Percentiles rank a stretch among this genome's conserved stretches.
Evolutionary conservation across 2,329 filamentous ascomycete genomes (phyloP).

Genomic region (Phialophora macrospora): DNA sequence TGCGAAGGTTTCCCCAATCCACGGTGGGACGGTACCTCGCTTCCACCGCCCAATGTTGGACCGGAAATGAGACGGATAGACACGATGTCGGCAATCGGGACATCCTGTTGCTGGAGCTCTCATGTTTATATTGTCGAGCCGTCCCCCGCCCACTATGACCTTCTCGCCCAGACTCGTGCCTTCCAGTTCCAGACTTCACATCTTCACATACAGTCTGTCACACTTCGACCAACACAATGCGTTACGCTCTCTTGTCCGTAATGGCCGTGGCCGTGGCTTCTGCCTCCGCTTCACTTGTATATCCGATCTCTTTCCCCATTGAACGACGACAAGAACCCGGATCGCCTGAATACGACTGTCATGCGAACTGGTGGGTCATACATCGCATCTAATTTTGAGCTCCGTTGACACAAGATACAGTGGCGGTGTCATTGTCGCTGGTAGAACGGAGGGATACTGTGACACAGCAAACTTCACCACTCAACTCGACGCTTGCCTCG

Average conservation of each 20-base stretch:
- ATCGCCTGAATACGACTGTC: constrained; percentile 45
- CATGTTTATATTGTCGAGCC: neutral
- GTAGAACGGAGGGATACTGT: constrained; percentile 40
- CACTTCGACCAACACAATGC: constrained; percentile 25
- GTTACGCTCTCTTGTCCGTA: constrained; percentile 14
- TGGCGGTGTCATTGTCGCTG: constrained; percentile 42
- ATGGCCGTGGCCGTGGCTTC: constrained; percentile 19
- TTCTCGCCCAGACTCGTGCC: neutral
- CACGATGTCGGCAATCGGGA: neutral
- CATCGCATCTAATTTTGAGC: neutral
- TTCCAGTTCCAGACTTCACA: neutral
- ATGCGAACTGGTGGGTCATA: constrained; percentile 43
- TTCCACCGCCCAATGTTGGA: neutral
- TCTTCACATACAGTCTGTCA: neutral
- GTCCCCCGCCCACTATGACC: neutral
- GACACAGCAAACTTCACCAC: constrained; percentile 41
- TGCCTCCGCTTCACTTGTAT: constrained; percentile 25
- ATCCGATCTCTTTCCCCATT: constrained; percentile 25
- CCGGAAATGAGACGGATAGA: neutral
- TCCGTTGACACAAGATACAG: neutral
- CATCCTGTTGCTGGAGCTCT: neutral
- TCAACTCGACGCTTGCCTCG: constrained; percentile 44
- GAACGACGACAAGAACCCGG: constrained; percentile 38
- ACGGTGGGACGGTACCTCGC: neutral
- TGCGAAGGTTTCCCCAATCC: neutral